Conservation (phyloP, 345 rosid genomes). For the Bruguiera parviflora region DNA sequence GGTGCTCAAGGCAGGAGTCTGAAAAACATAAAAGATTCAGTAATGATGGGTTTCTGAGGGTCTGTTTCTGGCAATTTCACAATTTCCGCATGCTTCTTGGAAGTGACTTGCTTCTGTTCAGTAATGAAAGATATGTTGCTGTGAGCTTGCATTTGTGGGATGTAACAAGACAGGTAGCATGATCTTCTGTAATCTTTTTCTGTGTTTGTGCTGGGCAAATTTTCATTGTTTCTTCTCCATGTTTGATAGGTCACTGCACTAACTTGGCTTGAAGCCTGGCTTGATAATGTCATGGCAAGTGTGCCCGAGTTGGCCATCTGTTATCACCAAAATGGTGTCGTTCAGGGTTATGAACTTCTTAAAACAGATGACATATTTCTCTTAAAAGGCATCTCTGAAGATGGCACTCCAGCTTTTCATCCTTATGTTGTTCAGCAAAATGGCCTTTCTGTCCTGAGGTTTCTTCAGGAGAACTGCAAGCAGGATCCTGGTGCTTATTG, state of each 20-base stretch:
- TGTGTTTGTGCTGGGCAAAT: slow-evolving; percentile 7
- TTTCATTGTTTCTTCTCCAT: slow-evolving; percentile 2
- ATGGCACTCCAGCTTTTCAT: slow-evolving; percentile 92
- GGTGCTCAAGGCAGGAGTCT: slow-evolving; percentile 71
- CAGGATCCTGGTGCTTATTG: slow-evolving; percentile 97
- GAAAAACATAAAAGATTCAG: slow-evolving; percentile 68
- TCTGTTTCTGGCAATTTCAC: slow-evolving; percentile 94
- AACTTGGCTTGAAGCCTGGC: slow-evolving; percentile 99
- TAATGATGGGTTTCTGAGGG: slow-evolving; percentile 72
- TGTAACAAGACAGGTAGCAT: slow-evolving; percentile 65
- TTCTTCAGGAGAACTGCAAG: slow-evolving; percentile 92
- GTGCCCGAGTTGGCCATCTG: slow-evolving; percentile 97
- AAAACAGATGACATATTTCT: slow-evolving; percentile 93
- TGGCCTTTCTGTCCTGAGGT: slow-evolving; percentile 87
- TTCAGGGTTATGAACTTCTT: slow-evolving; percentile 88
- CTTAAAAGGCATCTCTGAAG: slow-evolving; percentile 81
- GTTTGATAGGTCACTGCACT: slow-evolving; percentile 68
- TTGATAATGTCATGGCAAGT: slow-evolving; percentile 97
- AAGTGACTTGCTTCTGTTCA: slow-evolving; percentile 85
- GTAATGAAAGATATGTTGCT: slow-evolving; percentile 90
- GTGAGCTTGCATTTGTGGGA: slow-evolving; percentile 97
- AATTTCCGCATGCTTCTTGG: slow-evolving; percentile 95
- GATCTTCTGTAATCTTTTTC: slow-evolving; percentile 5
- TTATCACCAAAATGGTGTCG: slow-evolving; percentile 89
- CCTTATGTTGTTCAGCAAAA: slow-evolving; percentile 95